A percentile compares a stretch with the other conserved stretches of the same genome.
Conservation (phyloP, 495 filamentous ascomycete species). For the Xylaria longipes region DNA sequence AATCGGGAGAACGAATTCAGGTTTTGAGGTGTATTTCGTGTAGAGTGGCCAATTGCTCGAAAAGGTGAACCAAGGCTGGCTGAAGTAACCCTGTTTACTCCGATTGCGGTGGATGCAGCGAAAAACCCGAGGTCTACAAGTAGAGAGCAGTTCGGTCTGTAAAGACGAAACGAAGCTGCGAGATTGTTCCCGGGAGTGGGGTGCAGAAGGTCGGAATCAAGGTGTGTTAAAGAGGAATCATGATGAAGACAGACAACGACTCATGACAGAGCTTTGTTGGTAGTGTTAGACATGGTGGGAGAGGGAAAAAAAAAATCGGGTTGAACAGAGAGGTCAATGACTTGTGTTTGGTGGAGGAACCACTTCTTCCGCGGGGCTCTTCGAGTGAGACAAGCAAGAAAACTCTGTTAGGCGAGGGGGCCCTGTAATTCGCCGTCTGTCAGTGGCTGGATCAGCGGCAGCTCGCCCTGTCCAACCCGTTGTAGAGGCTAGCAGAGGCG, state of each 20-base stretch:
- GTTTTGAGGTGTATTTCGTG: background rate
- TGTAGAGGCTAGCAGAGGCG: background rate
- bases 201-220: constrained; percentile 12
- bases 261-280: constrained; percentile 27
- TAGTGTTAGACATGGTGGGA: constrained; percentile 7
- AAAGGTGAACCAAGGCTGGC: constrained; percentile 6
- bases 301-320: constrained; percentile 14
- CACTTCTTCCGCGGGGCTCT: constrained; percentile 21
- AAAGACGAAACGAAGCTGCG: constrained; percentile 19
- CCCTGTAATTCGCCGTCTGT: constrained; percentile 7
- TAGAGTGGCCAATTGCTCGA: constrained; percentile 20
- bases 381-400: constrained; percentile 15
- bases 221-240: constrained; percentile 39
- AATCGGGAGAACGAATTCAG: background rate
- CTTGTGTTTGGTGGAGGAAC: constrained; percentile 18
- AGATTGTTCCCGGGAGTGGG: constrained; percentile 6
- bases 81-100: constrained; percentile 31
- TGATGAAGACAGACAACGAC: constrained; percentile 32
- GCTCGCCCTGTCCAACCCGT: background rate
- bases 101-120: constrained; percentile 33
- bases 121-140: constrained; percentile 18
- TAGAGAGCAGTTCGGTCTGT: constrained; percentile 14
- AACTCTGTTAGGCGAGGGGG: constrained; percentile 5
- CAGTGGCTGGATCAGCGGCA: background rate
- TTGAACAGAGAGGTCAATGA: constrained; percentile 11